Conservation (phyloP, 1,284 basidiomycete species). For the Cryptococcus sp. region DNA sequence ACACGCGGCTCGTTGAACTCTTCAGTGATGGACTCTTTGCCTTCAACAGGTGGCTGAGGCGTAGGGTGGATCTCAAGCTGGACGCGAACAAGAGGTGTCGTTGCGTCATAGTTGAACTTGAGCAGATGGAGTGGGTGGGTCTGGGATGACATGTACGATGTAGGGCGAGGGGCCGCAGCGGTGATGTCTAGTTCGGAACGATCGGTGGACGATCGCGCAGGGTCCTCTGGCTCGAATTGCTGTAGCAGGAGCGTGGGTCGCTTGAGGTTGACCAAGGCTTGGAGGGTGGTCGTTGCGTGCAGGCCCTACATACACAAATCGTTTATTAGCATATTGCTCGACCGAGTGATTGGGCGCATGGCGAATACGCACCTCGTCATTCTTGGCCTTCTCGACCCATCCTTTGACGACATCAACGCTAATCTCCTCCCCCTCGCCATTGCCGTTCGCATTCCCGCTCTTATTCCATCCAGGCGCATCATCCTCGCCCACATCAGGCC, state of each 20-base stretch:
- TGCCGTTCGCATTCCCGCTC: neutral
- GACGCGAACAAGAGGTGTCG: slow-evolving; percentile 76
- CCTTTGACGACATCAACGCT: slow-evolving; percentile 72
- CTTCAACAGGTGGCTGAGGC: slow-evolving; percentile 59
- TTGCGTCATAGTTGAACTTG: slow-evolving; percentile 86
- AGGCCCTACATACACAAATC: slow-evolving; percentile 60
- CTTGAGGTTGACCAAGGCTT: slow-evolving; percentile 88
- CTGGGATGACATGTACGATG: slow-evolving; percentile 37
- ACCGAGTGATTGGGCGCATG: neutral
- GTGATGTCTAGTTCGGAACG: slow-evolving; percentile 5
- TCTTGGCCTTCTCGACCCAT: slow-evolving; percentile 80
- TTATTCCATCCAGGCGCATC: slow-evolving; percentile 49
- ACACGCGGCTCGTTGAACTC: slow-evolving; percentile 53
- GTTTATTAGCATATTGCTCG: neutral
- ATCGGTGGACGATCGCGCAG: slow-evolving; percentile 47
- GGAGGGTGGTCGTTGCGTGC: slow-evolving; percentile 82
- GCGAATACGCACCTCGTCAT: slow-evolving; percentile 62
- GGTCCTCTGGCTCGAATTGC: slow-evolving; percentile 54
- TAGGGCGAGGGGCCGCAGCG: neutral
- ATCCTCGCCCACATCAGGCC: slow-evolving; percentile 68
- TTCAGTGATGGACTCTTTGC: slow-evolving; percentile 27
- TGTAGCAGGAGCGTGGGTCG: slow-evolving; percentile 75
- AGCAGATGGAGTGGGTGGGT: slow-evolving; percentile 63
- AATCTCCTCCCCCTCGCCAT: slow-evolving; percentile 57
- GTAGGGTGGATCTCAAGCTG: slow-evolving; percentile 70